These are phyloP conservation scores for Neocucurbitaria cava DNA, from an alignment of 2,329 filamentous ascomycete genomes.

Conservation along the genomic window DNA sequence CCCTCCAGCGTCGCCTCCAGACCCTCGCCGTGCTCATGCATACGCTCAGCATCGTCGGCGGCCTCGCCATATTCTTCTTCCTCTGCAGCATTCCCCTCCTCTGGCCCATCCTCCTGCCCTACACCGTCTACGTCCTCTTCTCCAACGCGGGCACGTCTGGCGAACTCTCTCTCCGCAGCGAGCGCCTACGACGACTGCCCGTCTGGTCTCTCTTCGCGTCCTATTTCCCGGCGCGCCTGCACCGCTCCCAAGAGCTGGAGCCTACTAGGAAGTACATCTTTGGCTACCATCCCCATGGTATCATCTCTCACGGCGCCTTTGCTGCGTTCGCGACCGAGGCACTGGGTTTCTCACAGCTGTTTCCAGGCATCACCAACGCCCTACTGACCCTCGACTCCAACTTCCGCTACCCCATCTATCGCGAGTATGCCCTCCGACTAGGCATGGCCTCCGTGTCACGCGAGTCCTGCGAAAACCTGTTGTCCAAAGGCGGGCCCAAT, in stretches of 20 bases:
- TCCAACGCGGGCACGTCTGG: slow-evolving; percentile 81
- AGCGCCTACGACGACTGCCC: slow-evolving; percentile 73
- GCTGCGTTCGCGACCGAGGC: slow-evolving; percentile 90
- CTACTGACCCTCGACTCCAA: slow-evolving; percentile 94
- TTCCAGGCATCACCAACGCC: slow-evolving; percentile 94
- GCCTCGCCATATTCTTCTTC: slow-evolving; percentile 83
- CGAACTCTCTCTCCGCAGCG: slow-evolving; percentile 74
- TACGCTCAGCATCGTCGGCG: slow-evolving; percentile 56
- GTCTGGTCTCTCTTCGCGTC: slow-evolving; percentile 90
- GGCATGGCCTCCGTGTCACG: slow-evolving; percentile 88
- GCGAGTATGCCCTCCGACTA: slow-evolving; percentile 90
- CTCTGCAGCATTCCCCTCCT: slow-evolving; percentile 88
- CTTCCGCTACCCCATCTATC: slow-evolving; percentile 91
- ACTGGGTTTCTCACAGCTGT: slow-evolving; percentile 83
- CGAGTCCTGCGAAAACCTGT: slow-evolving; percentile 87
- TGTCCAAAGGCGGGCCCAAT: slow-evolving; percentile 79
- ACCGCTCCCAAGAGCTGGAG: slow-evolving; percentile 81
- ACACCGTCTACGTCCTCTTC: slow-evolving; percentile 82
- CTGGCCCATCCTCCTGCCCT: slow-evolving; percentile 81
- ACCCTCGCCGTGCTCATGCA: slow-evolving; percentile 58
- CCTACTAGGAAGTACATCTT: slow-evolving; percentile 93
- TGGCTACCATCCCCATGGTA: slow-evolving; percentile 96
- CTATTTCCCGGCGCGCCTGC: slow-evolving; percentile 89
- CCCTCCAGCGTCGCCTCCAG: slow-evolving; percentile 59
- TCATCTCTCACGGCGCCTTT: slow-evolving; percentile 96